These are phyloP conservation scores for Beauveria rudraprayagi DNA, from an alignment of 2,329 filamentous ascomycete genomes.

Conservation along the genomic window DNA sequence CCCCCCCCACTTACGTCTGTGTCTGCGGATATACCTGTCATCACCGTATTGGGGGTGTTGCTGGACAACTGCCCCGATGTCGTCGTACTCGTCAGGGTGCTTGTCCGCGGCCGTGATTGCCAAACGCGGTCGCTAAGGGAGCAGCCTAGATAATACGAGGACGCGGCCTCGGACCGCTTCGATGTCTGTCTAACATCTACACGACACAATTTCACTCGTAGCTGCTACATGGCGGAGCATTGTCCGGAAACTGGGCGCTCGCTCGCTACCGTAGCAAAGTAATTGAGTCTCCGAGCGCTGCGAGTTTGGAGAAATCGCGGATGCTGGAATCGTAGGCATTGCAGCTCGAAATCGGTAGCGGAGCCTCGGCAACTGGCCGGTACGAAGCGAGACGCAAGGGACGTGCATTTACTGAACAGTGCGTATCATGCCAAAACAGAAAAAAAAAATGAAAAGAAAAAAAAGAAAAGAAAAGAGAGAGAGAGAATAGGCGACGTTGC, in stretches of 20 bases:
- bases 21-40: background rate
- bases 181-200: constrained; percentile 19
- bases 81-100: constrained; percentile 50
- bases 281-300: constrained; percentile 5
- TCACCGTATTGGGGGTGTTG: background rate
- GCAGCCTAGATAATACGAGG: constrained; percentile 50
- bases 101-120: constrained; percentile 45
- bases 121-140: constrained; percentile 50
- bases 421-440: no score
- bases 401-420: background rate
- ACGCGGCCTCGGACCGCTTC: constrained; percentile 27
- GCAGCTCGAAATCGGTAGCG: background rate
- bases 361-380: background rate
- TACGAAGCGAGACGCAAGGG: background rate
- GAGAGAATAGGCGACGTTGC: background rate
- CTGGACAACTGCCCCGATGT: constrained; percentile 37
- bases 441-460: no score
- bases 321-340: background rate
- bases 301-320: background rate
- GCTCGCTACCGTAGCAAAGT: constrained; percentile 5
- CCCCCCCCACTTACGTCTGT: background rate
- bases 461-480: no score
- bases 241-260: constrained; percentile 24
- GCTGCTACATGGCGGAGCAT: constrained; percentile 29
- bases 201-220: constrained; percentile 17